phyloP scores from a whole-genome alignment of 2,329 filamentous ascomycete genomes.

The Penicillium olsonii region DNA sequence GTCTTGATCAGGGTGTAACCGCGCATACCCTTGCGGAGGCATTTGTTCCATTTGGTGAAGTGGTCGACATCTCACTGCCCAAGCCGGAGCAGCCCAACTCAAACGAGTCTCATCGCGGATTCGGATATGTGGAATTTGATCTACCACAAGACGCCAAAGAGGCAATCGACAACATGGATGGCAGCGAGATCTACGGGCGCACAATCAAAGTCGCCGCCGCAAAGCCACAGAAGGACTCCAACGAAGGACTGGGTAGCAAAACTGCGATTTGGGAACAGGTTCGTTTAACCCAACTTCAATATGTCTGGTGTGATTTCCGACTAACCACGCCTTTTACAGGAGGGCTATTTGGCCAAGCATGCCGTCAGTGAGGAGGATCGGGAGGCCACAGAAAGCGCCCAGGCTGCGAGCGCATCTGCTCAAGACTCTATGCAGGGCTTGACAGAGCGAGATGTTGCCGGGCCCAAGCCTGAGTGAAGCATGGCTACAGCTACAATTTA shows the following conservation, averaged over 20 bases:
- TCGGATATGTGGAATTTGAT: constrained; percentile 96
- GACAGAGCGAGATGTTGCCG: constrained; percentile 89
- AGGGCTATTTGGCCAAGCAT: constrained; percentile 89
- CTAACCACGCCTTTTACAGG: constrained; percentile 58
- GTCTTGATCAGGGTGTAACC: constrained; percentile 78
- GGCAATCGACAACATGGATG: constrained; percentile 99
- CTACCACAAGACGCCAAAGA: constrained; percentile 82
- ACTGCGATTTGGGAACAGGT: constrained; percentile 98
- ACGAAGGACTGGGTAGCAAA: constrained; percentile 86
- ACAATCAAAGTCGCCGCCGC: constrained; percentile 90
- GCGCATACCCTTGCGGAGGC: constrained; percentile 77
- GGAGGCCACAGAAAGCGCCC: constrained; percentile 58
- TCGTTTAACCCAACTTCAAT: constrained; percentile 34
- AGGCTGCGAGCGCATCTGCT: constrained; percentile 55
- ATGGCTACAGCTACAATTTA: constrained; percentile 13
- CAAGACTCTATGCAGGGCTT: constrained; percentile 95
- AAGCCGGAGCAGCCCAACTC: constrained; percentile 81
- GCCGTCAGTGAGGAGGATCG: constrained; percentile 80
- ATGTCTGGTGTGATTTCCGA: not conserved
- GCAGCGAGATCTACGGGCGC: constrained; percentile 89
- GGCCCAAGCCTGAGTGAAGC: constrained; percentile 73
- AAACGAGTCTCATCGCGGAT: constrained; percentile 80
- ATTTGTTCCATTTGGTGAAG: constrained; percentile 96
- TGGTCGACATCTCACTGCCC: constrained; percentile 85
- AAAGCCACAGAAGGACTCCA: constrained; percentile 85